Base-by-base conservation (phyloP, 257 asterid genomes). In the Sherardia arvensis region DNA sequence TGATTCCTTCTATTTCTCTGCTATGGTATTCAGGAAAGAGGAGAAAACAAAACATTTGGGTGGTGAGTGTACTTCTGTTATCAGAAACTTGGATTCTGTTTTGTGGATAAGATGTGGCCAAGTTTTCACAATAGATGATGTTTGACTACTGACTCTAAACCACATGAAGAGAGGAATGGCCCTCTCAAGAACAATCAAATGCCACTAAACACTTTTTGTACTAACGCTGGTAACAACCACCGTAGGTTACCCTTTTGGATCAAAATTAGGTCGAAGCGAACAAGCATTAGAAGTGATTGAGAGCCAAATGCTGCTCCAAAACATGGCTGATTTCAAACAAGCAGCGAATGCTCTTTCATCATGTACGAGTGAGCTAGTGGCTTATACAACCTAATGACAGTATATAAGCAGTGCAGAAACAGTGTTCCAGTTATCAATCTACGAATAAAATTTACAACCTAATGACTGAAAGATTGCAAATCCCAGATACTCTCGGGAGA, bases 91-190 rank as follows among this genome's bases (percentile, higher is more conserved):
- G 59, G 30, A 26, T 47, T 30, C 20, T 11, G 22, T 54, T 69
- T 48, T 79, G 80, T 79, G 81, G 84, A 73, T 73, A 33, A 79
- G 43, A 67, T 59, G 70, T 53, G 60, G 73, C 79, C 79, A 79
- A 61, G 77, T 79, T 30, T 58, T 60, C 1, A 22, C 22, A 17
- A 0, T 23, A 12, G 51, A 57, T 43, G 64, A 43, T 12, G 43
- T 20, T 12, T 56, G 58, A 59, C 23, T 53, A 49, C 7, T 25
- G 45, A 23, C 62, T 61, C 17, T 45, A 62, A 30, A 27, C 67
- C 67, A 48, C 67, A 64, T 25, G 67, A 64, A 15, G 17, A 29
- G 25, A 17, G 47, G 36, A 53, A 30, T 32, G 25, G 43, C 9
- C 36, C 53, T 68, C 28, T 9, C 12, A 43, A 0, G 4, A 48